phyloP scores from a whole-genome alignment of 805 yeast genomes.

The Priceomyces castillae region DNA sequence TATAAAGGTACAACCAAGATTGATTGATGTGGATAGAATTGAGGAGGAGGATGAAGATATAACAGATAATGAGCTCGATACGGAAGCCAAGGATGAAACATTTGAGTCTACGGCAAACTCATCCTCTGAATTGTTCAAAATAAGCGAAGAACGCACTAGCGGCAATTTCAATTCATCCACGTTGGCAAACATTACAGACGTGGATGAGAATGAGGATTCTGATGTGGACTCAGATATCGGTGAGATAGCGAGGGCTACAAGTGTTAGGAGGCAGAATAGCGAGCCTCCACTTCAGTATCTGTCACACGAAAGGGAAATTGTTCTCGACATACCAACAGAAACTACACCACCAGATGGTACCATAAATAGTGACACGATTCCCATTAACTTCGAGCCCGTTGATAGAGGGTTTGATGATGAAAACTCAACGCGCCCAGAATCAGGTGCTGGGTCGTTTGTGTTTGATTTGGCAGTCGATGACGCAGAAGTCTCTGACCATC shows the following conservation, averaged over 20 bases:
- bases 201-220: constrained; percentile 26
- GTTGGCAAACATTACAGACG: constrained; percentile 10
- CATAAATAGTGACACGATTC: constrained; percentile 3
- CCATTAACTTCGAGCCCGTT: constrained; percentile 2
- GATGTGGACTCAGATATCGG: constrained; percentile 49
- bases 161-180: constrained; percentile 4
- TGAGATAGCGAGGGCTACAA: constrained; percentile 42
- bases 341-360: constrained; percentile 1
- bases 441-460: constrained; percentile 25
- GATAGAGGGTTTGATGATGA: constrained; percentile 2
- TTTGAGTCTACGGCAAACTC: constrained; percentile 1
- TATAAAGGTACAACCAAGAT: constrained; percentile 68
- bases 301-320: constrained; percentile 13
- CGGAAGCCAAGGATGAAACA: constrained; percentile 20
- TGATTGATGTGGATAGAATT: constrained; percentile 55
- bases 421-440: background rate
- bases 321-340: constrained; percentile 11
- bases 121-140: background rate
- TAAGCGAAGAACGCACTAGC: constrained; percentile 1
- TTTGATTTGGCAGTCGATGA: constrained; percentile 31
- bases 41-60: constrained; percentile 43
- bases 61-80: constrained; percentile 22
- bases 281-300: background rate
- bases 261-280: constrained; percentile 21
- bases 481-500: constrained; percentile 2